phyloP scores from a whole-genome alignment of 345 rosid species.

The Ceriops tagal region DNA sequence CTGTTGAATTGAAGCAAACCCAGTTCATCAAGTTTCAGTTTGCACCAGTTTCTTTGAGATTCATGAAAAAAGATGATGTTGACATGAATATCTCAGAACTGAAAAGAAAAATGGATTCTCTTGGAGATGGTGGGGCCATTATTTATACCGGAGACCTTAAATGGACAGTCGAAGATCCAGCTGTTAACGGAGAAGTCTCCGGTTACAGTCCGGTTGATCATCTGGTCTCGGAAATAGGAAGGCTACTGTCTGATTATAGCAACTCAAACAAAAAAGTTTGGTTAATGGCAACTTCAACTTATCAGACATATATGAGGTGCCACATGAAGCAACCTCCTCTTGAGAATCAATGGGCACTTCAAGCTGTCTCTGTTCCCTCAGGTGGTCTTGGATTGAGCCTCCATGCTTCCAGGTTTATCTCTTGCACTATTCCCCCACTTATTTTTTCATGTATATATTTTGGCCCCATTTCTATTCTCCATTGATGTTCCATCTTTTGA shows the following conservation, averaged over 20 bases:
- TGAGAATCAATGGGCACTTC: conserved; percentile 77
- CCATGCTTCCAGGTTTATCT: conserved; percentile 59
- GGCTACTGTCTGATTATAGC: conserved; percentile 40
- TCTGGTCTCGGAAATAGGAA: conserved; percentile 64
- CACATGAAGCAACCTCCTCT: conserved; percentile 81
- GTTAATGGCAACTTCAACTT: conserved; percentile 69
- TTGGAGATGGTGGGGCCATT: conserved; percentile 56
- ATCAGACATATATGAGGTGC: conserved; percentile 75
- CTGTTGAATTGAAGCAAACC: conserved; percentile 52
- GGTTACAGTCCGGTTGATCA: conserved; percentile 55
- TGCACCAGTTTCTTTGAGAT: conserved; percentile 54
- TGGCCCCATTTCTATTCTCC: background rate
- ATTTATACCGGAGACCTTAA: conserved; percentile 76
- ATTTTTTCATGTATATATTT: background rate
- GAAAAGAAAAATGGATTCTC: conserved; percentile 53
- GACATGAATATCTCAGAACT: conserved; percentile 53
- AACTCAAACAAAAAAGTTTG: conserved; percentile 49
- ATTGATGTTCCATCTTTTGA: conserved; percentile 7
- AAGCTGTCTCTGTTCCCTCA: conserved; percentile 79
- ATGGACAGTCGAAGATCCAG: conserved; percentile 50
- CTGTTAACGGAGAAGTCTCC: conserved; percentile 18
- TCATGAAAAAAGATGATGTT: conserved; percentile 66
- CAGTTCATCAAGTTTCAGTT: conserved; percentile 64
- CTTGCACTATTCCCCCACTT: background rate
- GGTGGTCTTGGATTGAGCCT: conserved; percentile 75